These are phyloP conservation scores for Fistulinella cinereoalba DNA, from an alignment of 1,284 basidiomycete species.

Conservation along the genomic window DNA sequence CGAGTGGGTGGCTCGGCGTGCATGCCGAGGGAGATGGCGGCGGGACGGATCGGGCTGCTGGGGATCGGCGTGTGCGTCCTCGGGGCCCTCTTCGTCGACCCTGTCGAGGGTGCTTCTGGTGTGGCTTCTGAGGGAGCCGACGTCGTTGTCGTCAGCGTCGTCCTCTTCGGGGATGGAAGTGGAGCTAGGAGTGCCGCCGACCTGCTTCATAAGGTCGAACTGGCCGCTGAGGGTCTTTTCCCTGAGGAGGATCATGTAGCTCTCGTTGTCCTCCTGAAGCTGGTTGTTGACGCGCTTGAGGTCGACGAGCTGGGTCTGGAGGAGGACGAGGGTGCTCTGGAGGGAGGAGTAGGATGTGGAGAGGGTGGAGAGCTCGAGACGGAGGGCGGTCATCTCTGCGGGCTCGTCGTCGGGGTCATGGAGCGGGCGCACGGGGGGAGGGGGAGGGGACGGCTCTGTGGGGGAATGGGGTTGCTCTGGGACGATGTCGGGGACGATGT, in stretches of 20 bases:
- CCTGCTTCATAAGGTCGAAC: constrained; percentile 69
- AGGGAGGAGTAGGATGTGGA: constrained; percentile 76
- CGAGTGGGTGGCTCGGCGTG: constrained; percentile 53
- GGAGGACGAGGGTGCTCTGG: constrained; percentile 70
- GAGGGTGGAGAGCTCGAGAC: constrained; percentile 74
- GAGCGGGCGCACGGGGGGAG: constrained; percentile 40
- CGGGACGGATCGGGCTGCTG: constrained; percentile 40
- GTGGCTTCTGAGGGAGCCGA: constrained; percentile 56
- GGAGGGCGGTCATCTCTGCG: constrained; percentile 78
- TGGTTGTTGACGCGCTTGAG: constrained; percentile 78
- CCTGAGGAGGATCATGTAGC: constrained; percentile 86
- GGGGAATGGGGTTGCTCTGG: constrained; percentile 33
- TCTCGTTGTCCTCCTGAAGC: constrained; percentile 90
- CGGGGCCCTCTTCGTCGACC: constrained; percentile 52
- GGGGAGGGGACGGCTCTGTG: constrained; percentile 24
- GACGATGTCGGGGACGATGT: constrained; percentile 25
- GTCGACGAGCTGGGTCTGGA: constrained; percentile 75
- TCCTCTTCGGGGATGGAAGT: constrained; percentile 45
- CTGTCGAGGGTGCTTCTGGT: constrained; percentile 52
- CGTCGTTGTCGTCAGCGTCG: constrained; percentile 46
- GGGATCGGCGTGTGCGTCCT: constrained; percentile 36
- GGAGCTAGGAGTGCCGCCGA: constrained; percentile 50
- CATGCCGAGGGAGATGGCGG: constrained; percentile 45
- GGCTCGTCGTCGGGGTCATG: constrained; percentile 69
- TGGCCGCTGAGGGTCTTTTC: constrained; percentile 87